Evolutionary conservation across 2,329 filamentous ascomycete genomes (phyloP).

Genomic region (Aureobasidium sp.): DNA sequence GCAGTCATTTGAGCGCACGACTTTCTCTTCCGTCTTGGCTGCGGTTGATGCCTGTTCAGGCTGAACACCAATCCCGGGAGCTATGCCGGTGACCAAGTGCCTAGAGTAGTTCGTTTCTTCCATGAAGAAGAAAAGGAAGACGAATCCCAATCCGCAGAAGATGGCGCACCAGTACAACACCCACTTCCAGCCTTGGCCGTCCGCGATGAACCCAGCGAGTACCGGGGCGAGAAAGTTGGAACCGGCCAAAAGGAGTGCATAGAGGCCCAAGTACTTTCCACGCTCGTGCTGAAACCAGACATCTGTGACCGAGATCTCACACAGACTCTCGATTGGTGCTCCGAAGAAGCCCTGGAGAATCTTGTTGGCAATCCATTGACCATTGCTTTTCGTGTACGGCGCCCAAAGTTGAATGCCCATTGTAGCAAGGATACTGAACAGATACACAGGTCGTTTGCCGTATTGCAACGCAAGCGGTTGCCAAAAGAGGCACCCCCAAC

Average conservation of each 20-base stretch:
- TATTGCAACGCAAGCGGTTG: slow-evolving; percentile 45
- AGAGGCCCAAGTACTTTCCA: slow-evolving; percentile 21
- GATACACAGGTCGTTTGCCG: slow-evolving; percentile 42
- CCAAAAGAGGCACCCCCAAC: slow-evolving; percentile 44
- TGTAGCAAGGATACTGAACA: slow-evolving; percentile 33
- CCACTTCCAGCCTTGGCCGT: slow-evolving; percentile 28
- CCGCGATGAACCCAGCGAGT: slow-evolving; percentile 41
- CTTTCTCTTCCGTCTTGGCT: background rate
- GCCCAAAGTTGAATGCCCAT: slow-evolving; percentile 36
- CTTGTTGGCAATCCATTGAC: slow-evolving; percentile 39
- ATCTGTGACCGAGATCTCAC: slow-evolving; percentile 26
- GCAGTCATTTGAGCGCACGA: background rate
- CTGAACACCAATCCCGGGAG: background rate
- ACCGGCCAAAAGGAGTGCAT: slow-evolving; percentile 31
- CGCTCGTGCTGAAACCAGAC: slow-evolving; percentile 23
- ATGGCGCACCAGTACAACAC: slow-evolving; percentile 44
- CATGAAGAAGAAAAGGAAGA: slow-evolving; percentile 50
- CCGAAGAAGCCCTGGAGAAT: slow-evolving; percentile 40
- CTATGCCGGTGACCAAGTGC: background rate
- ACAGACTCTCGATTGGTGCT: slow-evolving; percentile 41
- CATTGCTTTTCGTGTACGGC: slow-evolving; percentile 34
- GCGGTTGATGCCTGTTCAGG: background rate
- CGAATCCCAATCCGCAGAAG: slow-evolving; percentile 38
- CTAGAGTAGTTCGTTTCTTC: slow-evolving; percentile 49
- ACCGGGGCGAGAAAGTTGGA: slow-evolving; percentile 40